Evolutionary conservation across 106 monocot genomes (phyloP), one percentile per base, ranked within the genome.

Genomic region (Dioscorea zingiberensis): DNA sequence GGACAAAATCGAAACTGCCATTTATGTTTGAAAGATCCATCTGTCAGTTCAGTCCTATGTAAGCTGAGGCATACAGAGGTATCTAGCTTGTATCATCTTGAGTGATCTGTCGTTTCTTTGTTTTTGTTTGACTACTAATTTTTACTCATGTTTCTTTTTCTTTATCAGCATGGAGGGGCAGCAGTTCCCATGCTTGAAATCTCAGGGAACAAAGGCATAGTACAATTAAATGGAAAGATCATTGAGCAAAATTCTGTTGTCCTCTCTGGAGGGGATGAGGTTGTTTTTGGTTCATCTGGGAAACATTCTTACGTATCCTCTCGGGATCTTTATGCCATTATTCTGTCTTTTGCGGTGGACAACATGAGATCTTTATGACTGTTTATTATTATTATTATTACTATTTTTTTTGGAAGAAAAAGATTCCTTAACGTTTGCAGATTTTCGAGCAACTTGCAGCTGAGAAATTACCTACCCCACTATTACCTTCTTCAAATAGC

Each of bases 281-380:
- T 98, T 30, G 69, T 93, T 64, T 98, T 98, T 79, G 79, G 75
- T 63, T 77, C 88, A 38, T 71, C 81, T 44, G 86, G 84, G 75
- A 88, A 83, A 24, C 85, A 98, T 93, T 71, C 92, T 76, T 98
- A 98, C 71, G 98, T 93, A 98, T 93, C 88, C 91, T 92, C 84
- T 76, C 48, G 22, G 38, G 38, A 6, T 38, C 9, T 38, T 38
- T 44, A n/a, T 29, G 2, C 62, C n/a, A 24, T 9, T 17, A 19
- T 47, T 64, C 47, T 47, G 51, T 13, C 51, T 18, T 51, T 51
- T 19, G 15, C 58, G 11, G 8, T 67, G 28, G n/a, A 66, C 44
- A 28, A 21, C 18, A 62, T 48, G 17, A n/a, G 29, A 22, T 55
- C 27, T 44, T 38, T 4, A 38, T 60, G 58, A 7, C 16, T n/a